Base-by-base conservation (phyloP, 345 rosid species). In the Ricinus communis region DNA sequence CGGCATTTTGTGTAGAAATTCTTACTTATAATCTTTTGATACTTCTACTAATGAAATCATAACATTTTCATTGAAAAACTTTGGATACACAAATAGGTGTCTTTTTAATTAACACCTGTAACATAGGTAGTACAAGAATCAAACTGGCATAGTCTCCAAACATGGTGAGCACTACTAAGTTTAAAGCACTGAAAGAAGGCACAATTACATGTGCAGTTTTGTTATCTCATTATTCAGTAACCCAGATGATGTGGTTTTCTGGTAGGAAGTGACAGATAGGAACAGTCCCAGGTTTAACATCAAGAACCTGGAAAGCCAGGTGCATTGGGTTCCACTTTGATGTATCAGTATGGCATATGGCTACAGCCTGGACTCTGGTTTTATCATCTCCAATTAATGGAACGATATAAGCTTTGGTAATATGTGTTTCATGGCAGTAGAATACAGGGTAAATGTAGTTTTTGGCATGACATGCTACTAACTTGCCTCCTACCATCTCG, bases 311-410 rank as follows among this genome's bases (percentile, higher is more conserved):
- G 46, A 60, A 71, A n/a, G 74, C 66, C 45, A 62, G 30, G 40
- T 71, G 68, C 50, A 21, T 51, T 8, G 74, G 74, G 24, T 71
- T 62, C 74, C 74, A 71, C n/a, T 62, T 71, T 5, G 74, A 62
- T 36, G 74, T 71, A 55, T 71, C 68, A 16, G 40, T n/a, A 50
- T 71, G 74, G 60, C 74, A 71, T 1, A 71, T 36, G 40, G 61
- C 74, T 9, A 38, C 25, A 3, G 61, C 67, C n/a, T 33, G 60
- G 55, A 31, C 66, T 46, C 31, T 47, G 24, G 22, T 60, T 33
- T 14, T 5, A 15, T 22, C 45, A 30, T 15, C 8, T 46, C 45
- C 66, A 36, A 47, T 33, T 36, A 71, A 33, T 28, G 66, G 57
- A 60, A 71, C 74, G 33, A 60, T 27, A 19, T 71, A 71, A 71